Evolutionary conservation across 148 eudicot species (phyloP).

Genomic region (Mesembryanthemum crystallinum): DNA sequence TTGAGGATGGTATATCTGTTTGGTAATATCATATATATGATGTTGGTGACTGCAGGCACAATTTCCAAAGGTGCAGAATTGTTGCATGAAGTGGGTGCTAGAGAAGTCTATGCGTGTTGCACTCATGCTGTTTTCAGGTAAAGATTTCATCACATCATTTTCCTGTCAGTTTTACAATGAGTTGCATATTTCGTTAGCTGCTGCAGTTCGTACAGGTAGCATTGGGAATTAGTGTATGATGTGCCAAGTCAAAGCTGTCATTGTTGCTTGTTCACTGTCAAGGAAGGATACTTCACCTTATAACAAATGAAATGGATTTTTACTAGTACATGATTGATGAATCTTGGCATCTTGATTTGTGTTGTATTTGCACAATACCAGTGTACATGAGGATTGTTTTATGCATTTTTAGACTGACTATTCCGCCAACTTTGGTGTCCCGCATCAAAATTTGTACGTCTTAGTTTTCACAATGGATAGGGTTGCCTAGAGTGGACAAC

Average conservation of each 20-base stretch:
- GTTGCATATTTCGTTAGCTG: background rate
- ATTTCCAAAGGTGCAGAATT: conserved; percentile 83
- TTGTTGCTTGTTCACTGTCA: background rate
- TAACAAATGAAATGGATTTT: background rate
- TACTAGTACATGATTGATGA: background rate
- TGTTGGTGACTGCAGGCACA: conserved; percentile 48
- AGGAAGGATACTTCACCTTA: background rate
- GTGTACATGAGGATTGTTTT: too few relatives aligned
- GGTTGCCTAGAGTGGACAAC: too few relatives aligned
- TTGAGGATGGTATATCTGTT: background rate
- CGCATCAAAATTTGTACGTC: too few relatives aligned
- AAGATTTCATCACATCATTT: background rate
- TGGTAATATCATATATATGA: background rate
- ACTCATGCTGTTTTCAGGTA: conserved; percentile 95
- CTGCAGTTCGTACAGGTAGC: background rate
- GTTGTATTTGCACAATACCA: background rate
- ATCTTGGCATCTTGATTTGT: background rate
- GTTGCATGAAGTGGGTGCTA: conserved; percentile 75
- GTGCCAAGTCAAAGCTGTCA: background rate
- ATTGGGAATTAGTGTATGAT: too few relatives aligned
- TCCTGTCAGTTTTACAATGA: background rate
- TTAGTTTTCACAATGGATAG: too few relatives aligned
- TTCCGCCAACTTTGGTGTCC: too few relatives aligned
- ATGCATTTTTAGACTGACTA: too few relatives aligned
- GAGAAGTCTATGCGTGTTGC: conserved; percentile 87